phyloP scores from a whole-genome alignment of 1,139 yeast genomes.

The Geotrichum fermentans region DNA sequence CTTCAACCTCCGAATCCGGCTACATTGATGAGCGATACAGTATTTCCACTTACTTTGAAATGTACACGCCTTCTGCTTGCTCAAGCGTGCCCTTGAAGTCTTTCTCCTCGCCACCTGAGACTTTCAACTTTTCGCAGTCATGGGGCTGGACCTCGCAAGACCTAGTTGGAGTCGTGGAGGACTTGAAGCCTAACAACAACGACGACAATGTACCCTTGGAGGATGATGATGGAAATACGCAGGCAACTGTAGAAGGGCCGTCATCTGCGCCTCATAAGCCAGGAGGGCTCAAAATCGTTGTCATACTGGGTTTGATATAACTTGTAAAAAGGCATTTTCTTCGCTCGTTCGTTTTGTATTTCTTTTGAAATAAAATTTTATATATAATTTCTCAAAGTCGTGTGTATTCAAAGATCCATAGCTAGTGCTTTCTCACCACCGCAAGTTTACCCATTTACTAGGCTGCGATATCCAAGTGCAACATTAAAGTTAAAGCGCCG shows the following conservation, averaged over 20 bases:
- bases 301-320: conserved; percentile 44
- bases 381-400: too few relatives aligned
- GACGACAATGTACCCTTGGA: not conserved
- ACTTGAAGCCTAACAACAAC: not conserved
- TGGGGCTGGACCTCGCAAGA: conserved; percentile 50
- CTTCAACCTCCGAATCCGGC: conserved; percentile 18
- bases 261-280: too few relatives aligned
- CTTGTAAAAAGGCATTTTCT: too few relatives aligned
- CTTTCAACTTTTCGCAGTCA: conserved; percentile 48
- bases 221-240: conserved; percentile 19
- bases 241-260: too few relatives aligned
- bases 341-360: too few relatives aligned
- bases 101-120: conserved; percentile 48
- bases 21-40: conserved; percentile 41
- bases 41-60: conserved; percentile 47
- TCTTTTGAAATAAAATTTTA: too few relatives aligned
- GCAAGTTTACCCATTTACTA: too few relatives aligned
- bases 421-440: too few relatives aligned
- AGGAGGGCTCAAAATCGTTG: conserved; percentile 46
- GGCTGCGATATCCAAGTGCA: too few relatives aligned
- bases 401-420: too few relatives aligned
- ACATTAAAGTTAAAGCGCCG: too few relatives aligned
- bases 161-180: not conserved
- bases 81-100: conserved; percentile 38
- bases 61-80: conserved; percentile 46